Base-by-base conservation (phyloP, 2,329 filamentous ascomycete species). In the Aschersonia sp. region DNA sequence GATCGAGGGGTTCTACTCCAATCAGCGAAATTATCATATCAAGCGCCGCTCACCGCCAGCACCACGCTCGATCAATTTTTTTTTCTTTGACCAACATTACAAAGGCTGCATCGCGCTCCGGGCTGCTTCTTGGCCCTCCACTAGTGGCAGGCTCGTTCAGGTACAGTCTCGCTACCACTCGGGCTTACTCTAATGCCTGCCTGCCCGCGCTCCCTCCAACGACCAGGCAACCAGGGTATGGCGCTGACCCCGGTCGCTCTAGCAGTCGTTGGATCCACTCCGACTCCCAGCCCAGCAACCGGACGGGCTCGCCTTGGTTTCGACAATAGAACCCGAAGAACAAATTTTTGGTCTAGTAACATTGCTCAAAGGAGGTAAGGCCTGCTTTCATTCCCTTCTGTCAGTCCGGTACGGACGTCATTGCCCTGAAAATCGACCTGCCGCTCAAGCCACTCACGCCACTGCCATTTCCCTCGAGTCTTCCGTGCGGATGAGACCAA, bases 201-300 rank as follows among this genome's bases (percentile, higher is more conserved):
- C 11, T 41, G 37, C 35, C n/a, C 39, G 35, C 43, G 37, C 45
- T 47, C 29, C 32, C 35, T 39, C 37, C n/a, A 42, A 35, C 45
- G 29, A 41, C 35, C 35, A 37, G 4, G 35, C 35, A 35, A 49
- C 45, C 45, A 47, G 45, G 48, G 43, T 50, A 43, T 45, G 45
- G 41, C 47, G 45, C 48, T 50, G 43, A 47, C 39, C 45, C 46
- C 42, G 30, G 48, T 46, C 32, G 48, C 46, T 48, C 44, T 44
- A 43, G 42, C 46, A 46, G 49, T 39, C n/a, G 12, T 12, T 12
- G 37, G 32, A 40, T 46, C 44, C 44, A 46, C 46, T 46, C 37
- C 31, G 30, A 30, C 11, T 43, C 30, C 44, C 43, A 44, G 14
- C n/a, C 43, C 6, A 22, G 14, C 32, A 46, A 46, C 32, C 45